Evolutionary conservation across 208 protist species (phyloP), one percentile per base, ranked within the genome.

Genomic region (Acanthamoeba rhysodes): DNA sequence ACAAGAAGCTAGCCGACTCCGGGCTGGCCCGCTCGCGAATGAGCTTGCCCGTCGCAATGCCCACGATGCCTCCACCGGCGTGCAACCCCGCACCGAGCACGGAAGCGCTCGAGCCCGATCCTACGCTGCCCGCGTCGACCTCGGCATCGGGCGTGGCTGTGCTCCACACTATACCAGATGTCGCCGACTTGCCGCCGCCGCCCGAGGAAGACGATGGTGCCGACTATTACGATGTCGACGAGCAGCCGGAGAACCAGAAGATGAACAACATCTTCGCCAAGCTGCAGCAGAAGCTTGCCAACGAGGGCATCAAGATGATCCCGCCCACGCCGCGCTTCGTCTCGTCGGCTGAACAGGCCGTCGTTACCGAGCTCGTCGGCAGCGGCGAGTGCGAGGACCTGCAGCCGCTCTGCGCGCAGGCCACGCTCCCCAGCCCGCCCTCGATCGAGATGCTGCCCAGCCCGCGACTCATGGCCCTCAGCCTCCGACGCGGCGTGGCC

Each of bases 261-360:
- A 64, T 87, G 78, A 34, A 87, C 48, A 34, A 41, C 18, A 87
- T 87, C 41, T 87, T 87, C 53, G 18, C 78, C 48, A 62, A 37
- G 12, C 20, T 87, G 45, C 78, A 87, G 78, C 8, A 3, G 50
- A 87, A 87, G 78, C 53, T 87, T 22, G 50, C 78, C 78, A 64
- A 32, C 41, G 78, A 87, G n/a, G 78, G 78, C n/a, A 87, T 87
- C 12, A 59, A 87, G 78, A 32, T 10, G 32, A 18, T 55, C 50
- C 53, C 78, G 14, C 20, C 27, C 41, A 80, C 72, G 0, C 72
- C 72, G 72, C 72, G 72, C 14, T 27, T 50, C 72, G 27, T 50
- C 34, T 12, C 29, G 18, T 41, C 72, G 72, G 12, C 14, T n/a
- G 74, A 82, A 22, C 74, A 82, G 24, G 74, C 74, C 74, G 37